Conservation (phyloP, 2,329 filamentous ascomycete genomes). For the Pezicula neosporulosa region DNA sequence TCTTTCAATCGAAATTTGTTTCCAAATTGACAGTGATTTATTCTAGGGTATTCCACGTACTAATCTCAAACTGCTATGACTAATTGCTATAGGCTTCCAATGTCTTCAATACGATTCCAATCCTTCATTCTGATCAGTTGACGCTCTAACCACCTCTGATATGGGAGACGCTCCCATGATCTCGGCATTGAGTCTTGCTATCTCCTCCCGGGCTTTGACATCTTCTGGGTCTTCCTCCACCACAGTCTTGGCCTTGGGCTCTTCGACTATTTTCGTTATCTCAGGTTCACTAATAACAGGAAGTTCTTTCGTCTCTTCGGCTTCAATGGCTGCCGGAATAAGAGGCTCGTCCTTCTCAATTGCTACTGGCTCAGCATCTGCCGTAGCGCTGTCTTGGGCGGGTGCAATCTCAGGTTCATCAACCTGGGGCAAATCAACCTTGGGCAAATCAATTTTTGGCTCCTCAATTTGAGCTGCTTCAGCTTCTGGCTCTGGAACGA, state of each 20-base stretch:
- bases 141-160: neutral
- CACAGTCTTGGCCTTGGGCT: neutral
- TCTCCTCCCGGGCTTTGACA: conserved; percentile 20
- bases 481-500: conserved; percentile 7
- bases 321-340: conserved; percentile 9
- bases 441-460: no score
- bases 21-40: no score
- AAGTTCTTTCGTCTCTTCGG: no score
- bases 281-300: conserved; percentile 3
- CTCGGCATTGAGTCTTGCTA: conserved; percentile 22
- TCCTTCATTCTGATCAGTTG: no score
- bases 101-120: no score
- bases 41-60: no score
- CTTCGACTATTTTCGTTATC: neutral
- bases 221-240: conserved; percentile 18
- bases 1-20: no score
- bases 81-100: no score
- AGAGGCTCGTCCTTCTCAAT: conserved; percentile 16
- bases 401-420: conserved; percentile 2
- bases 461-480: conserved; percentile 19
- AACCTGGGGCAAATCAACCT: neutral
- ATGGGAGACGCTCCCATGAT: conserved; percentile 8
- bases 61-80: no score
- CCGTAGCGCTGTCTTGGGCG: conserved; percentile 13
- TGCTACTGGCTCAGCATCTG: conserved; percentile 18